Evolutionary conservation across 139 green algal species (phyloP), one percentile per base, ranked within the genome.

Genomic region (Closterium sp.): DNA sequence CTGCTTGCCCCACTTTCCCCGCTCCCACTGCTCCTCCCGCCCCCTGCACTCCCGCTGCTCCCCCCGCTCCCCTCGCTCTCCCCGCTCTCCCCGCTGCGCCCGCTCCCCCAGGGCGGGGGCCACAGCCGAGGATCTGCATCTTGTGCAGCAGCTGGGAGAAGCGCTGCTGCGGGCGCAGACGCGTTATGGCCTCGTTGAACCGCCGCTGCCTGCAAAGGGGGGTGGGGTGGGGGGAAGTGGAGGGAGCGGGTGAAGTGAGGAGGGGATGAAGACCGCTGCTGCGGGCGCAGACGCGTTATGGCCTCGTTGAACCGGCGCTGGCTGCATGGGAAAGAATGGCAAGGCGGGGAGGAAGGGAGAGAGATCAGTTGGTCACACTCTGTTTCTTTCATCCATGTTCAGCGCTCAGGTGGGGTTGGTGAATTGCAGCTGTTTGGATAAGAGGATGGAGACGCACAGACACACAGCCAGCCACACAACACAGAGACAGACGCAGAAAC

Each of bases 61-160:
- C 34, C 34, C 34, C 34, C 9, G 34, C 34, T 7, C 42, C 42
- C 42, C 42, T 42, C 34, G 34, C 34, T 42, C 9, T 6, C 34
- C 34, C 34, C 34, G 34, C 34, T 42, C 34, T 42, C 9, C 1
- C 34, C 6, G 1, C 4, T 2, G 2, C 4, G 45, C 89, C 24
- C 6, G 22, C 28, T 2, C 27, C 28, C 9, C 70, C 3, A 73
- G 1, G 70, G 84, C 90, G 19, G 90, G 70, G 85, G 34, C 28
- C 70, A 22, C 27, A 31, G 22, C 29, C 24, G 27, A 93, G 91
- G 29, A 28, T 7, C 50, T 90, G 86, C n/a, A 93, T 29, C 87
- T 93, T 11, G 85, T 93, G 19, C 86, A 93, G n/a, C 22, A 93
- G 11, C 19, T 30, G 91, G 85, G 27, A 32, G 11, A 93, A 50